Conservation (phyloP, 2,329 filamentous ascomycete species). For the Stachybotrys elegans region DNA sequence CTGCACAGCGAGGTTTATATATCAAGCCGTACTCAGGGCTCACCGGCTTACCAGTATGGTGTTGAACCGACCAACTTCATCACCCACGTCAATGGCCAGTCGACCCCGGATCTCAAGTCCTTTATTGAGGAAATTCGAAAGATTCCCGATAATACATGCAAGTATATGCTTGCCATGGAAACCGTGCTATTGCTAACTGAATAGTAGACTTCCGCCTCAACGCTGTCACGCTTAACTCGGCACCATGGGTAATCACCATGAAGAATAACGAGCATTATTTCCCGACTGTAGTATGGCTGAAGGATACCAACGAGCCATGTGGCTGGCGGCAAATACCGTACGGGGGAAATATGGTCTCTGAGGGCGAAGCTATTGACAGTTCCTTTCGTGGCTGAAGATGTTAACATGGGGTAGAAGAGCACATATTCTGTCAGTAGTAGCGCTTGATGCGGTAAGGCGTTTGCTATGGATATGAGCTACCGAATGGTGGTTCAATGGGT, state of each 20-base stretch:
- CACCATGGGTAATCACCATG: constrained; percentile 99
- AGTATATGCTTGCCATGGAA: constrained; percentile 21
- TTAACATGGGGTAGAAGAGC: constrained; percentile 41
- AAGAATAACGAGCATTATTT: constrained; percentile 99
- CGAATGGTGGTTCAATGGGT: no score
- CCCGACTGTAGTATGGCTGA: constrained; percentile 65
- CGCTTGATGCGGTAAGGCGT: no score
- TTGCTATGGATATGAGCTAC: no score
- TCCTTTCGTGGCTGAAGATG: constrained; percentile 33
- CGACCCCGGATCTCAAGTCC: constrained; percentile 73
- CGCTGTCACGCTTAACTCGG: constrained; percentile 95
- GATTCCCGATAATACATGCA: constrained; percentile 92
- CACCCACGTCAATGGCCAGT: constrained; percentile 85
- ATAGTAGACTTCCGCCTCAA: constrained; percentile 82
- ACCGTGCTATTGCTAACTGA: constrained; percentile 10
- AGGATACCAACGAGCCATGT: constrained; percentile 52
- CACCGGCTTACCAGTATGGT: constrained; percentile 82
- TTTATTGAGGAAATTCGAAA: constrained; percentile 79
- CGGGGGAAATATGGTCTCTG: constrained; percentile 46
- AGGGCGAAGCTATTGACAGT: constrained; percentile 50
- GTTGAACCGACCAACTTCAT: constrained; percentile 96
- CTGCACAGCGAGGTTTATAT: constrained; percentile 96
- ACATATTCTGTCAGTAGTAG: no score
- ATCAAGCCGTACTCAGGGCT: constrained; percentile 76
- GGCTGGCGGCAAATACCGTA: constrained; percentile 62